Evolutionary conservation across 306 rosid species (phyloP), one percentile per base, ranked within the genome.

Genomic region (Lagenaria siceraria): DNA sequence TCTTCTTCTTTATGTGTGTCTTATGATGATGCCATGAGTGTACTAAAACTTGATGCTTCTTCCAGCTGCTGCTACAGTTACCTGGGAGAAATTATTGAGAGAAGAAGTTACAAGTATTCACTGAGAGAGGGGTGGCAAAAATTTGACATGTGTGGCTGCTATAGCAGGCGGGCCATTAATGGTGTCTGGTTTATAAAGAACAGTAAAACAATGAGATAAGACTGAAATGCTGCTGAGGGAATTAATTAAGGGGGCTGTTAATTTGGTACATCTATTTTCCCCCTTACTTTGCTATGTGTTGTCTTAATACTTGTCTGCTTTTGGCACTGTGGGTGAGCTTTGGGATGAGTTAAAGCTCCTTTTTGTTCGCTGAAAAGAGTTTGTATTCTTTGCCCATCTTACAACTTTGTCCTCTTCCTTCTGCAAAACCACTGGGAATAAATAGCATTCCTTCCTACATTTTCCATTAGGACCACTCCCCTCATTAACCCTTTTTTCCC

Each of bases 261-360:
- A 70, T 70, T 70, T 70, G 56, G 36, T 43, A 56, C 56, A 46
- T 70, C 76, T 70, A 40, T 70, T 70, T 15, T 40, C 38, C 31
- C 76, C 76, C 29, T 36, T 70, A 46, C 76, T 70, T 70, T 70
- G 76, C 46, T 70, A 69, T 24, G 76, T 70, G 58, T 70, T 70
- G 58, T 70, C 76, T 70, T 24, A 70, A 70, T 70, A 70, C 22
- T 51, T 46, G 38, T 70, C 76, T 70, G 58, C 76, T 70, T 46
- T 70, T 70, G 36, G 36, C 76, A 70, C 76, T 70, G 76, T 46
- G 56, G 40, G 22, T 43, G 76, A 56, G 76, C 58, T 70, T 70
- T 22, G 76, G 76, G 56, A 70, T 70, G 76, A 70, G 76, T 70
- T 70, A 70, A 70, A 70, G 76, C 74, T 70, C 76, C 76, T 70